A percentile compares a stretch with the other conserved stretches of the same genome.
Conservation (phyloP, 495 filamentous ascomycete species). For the Talaromyces thailandensis region DNA sequence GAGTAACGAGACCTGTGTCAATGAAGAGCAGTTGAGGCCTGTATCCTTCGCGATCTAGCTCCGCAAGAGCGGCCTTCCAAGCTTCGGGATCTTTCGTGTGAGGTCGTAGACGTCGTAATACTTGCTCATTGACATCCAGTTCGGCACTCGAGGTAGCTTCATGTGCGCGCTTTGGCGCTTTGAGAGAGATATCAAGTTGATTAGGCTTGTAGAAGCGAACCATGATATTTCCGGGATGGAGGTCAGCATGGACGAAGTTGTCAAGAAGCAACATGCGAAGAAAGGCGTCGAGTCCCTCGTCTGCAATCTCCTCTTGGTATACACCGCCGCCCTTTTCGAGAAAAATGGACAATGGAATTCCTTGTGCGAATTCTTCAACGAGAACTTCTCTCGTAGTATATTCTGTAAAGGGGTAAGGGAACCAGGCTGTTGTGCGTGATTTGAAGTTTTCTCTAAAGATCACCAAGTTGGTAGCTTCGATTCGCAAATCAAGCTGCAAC, state of each 20-base stretch:
- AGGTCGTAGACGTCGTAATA: slow-evolving; percentile 70
- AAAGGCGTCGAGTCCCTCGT: slow-evolving; percentile 96
- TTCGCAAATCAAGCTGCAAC: slow-evolving; percentile 88
- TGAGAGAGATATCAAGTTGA: slow-evolving; percentile 52
- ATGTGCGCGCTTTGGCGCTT: slow-evolving; percentile 40
- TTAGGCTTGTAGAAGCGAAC: slow-evolving; percentile 92
- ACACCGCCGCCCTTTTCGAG: slow-evolving; percentile 83
- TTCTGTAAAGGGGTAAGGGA: slow-evolving; percentile 85
- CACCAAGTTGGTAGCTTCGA: slow-evolving; percentile 83
- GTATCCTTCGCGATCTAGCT: slow-evolving; percentile 86
- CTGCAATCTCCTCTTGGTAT: slow-evolving; percentile 88
- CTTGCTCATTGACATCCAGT: slow-evolving; percentile 78
- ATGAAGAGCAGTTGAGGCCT: slow-evolving; percentile 95
- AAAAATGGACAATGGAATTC: slow-evolving; percentile 85
- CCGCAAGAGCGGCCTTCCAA: slow-evolving; percentile 63
- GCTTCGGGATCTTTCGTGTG: slow-evolving; percentile 50
- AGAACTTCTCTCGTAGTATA: slow-evolving; percentile 88
- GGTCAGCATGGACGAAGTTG: slow-evolving; percentile 97
- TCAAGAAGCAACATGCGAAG: slow-evolving; percentile 95
- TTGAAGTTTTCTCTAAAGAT: slow-evolving; percentile 89
- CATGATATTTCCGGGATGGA: slow-evolving; percentile 99
- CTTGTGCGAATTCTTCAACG: slow-evolving; percentile 92
- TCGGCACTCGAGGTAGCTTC: slow-evolving; percentile 40
- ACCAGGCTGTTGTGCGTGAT: slow-evolving; percentile 83
- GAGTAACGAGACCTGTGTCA: slow-evolving; percentile 92